Base-by-base conservation (phyloP, 2,329 filamentous ascomycete genomes). In the Aspergillus tanneri region DNA sequence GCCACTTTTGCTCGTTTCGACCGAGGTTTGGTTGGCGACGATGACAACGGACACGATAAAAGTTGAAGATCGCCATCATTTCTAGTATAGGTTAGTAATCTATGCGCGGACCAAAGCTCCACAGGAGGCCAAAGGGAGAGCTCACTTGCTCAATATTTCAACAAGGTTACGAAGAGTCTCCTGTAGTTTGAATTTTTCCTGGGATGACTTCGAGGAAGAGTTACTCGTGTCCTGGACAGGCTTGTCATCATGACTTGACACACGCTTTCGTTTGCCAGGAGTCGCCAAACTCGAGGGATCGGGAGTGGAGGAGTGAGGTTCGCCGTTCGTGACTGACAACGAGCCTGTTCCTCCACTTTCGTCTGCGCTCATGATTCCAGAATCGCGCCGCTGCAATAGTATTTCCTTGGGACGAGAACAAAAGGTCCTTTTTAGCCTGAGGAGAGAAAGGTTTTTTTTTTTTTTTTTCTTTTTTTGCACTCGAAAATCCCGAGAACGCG, bases 51-150 rank as follows among this genome's bases (percentile, higher is more conserved):
- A 43, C 64, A 68, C 42, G 68, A 69, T 11, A 75, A 62, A 41
- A 75, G 62, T 23, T 69, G 67, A n/a, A 73, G 66, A 37, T 71
- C 70, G n/a, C 67, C 60, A 54, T 75, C 72, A 54, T 71, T 66
- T 47, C 72, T 76, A 47, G 10, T 42, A 6, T n/a, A 14, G 40
- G 55, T 68, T 47, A 69, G 55, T 46, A 28, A 45, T 50, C 36
- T 42, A 43, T 25, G 34, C 38, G 42, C 22, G 39, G 21, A 27
- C 18, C 27, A 41, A 22, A 30, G 16, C 39, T 5, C 11, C 8
- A 35, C 11, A 30, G 21, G 16, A 10, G 3, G 3, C 14, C 5
- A 2, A 27, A 48, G 19, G 23, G 36, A 41, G 28, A 32, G 25
- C 46, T 49, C 49, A 65, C 69, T 63, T 63, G 61, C 59, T 66